Conservation (phyloP, 169 alveolate species). For the Eimeria necatrix region DNA sequence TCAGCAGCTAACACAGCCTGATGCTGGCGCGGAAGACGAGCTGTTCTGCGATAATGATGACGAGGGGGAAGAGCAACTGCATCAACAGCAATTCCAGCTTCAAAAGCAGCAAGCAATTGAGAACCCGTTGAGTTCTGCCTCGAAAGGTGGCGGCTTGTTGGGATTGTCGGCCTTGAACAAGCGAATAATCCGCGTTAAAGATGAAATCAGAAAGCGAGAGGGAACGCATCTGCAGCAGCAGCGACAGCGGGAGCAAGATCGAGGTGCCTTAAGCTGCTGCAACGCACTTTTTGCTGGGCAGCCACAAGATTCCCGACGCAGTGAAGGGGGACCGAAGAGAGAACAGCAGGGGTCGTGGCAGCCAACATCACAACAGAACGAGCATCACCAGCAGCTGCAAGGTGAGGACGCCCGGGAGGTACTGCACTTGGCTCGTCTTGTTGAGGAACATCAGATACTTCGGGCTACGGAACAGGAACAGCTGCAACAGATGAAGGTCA, state of each 20-base stretch:
- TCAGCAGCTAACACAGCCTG: not conserved
- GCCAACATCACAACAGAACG: not conserved
- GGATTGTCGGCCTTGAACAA: too few species aligned
- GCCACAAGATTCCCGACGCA: not conserved
- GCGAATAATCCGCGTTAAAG: too few species aligned
- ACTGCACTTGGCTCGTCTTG: conserved; percentile 36
- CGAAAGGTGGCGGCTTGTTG: too few species aligned
- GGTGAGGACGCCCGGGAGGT: conserved; percentile 12
- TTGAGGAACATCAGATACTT: conserved; percentile 9
- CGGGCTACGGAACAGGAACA: not conserved
- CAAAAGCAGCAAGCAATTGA: not conserved
- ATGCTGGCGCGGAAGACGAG: too few species aligned
- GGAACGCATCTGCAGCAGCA: not conserved
- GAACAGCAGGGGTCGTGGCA: not conserved
- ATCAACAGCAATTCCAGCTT: not conserved
- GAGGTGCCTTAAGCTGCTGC: not conserved
- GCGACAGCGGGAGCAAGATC: not conserved
- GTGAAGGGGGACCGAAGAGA: not conserved
- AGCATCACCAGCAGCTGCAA: conserved; percentile 40
- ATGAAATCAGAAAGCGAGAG: not conserved
- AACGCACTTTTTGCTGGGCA: not conserved
- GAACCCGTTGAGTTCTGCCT: not conserved
- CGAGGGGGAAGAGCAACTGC: not conserved
- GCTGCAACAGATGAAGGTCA: conserved; percentile 21
- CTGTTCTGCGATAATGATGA: not conserved